Evolutionary conservation across 768 basidiomycete species (phyloP), one percentile per base, ranked within the genome.

Genomic region (Naganishia vishniacii): DNA sequence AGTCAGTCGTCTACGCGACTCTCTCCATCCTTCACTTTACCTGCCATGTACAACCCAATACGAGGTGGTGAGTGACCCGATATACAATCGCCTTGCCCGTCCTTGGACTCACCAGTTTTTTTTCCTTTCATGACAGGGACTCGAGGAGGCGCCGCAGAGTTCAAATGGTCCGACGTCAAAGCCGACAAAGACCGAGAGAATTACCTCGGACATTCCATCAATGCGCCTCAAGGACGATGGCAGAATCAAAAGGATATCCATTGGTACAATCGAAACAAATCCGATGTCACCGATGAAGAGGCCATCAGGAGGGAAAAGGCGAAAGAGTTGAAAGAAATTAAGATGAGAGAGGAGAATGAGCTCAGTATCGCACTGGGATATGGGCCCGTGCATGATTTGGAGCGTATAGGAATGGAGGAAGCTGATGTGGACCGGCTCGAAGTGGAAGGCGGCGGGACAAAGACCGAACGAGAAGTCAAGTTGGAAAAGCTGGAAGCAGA

Each of bases 181-280:
- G 68, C 71, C 20, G 75, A 77, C 62, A 75, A 75, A 59, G 70
- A 73, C 45, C 60, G 48, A 34, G 75, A 97, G 87, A 87, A 95
- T 78, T 98, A 98, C 77, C 84, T 98, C 2, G 93, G 93, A 4
- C 90, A 94, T 75, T 89, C 89, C 59, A 84, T 95, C 79, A 93
- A 93, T 72, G 93, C 93, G 2, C 93, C 93, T 0, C 89, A 89
- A 0, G 93, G 93, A 1, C 82, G 93, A 48, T 98, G 93, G 93
- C 93, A 95, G 79, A 93, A 93, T 79, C 91, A 91, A 80, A 91
- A 93, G 75, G 93, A 98, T 72, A 80, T 98, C 16, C 92, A 94
- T 71, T 98, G 93, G 93, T 98, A 94, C 74, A 84, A 80, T 70
- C 85, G 92, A 29, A 89, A 91, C 4, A 67, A 67, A 29, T 28